A percentile compares a stretch with the other conserved stretches of the same genome.
phyloP scores from a whole-genome alignment of 495 filamentous ascomycete genomes.

The Aspergillus sparsus region DNA sequence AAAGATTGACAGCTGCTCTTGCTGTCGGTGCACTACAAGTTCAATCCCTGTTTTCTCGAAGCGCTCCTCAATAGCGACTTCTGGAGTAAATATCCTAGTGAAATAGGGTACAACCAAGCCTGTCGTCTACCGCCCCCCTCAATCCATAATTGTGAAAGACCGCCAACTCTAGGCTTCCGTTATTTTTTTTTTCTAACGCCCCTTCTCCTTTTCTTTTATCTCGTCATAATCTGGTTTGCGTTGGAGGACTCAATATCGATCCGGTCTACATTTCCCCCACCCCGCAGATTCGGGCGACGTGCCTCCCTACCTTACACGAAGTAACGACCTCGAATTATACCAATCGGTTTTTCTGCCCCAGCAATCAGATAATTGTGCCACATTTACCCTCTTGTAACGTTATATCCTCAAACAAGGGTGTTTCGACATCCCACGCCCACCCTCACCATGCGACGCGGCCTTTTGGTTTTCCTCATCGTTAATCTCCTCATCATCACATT shows the following conservation, averaged over 20 bases:
- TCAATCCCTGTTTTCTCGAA: neutral
- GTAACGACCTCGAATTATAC: slow-evolving; percentile 9
- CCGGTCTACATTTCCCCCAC: neutral
- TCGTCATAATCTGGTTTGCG: neutral
- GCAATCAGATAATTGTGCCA: neutral
- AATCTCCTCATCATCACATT: slow-evolving; percentile 60
- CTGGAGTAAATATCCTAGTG: neutral
- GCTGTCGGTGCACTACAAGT: neutral
- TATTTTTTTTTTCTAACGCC: too few species aligned
- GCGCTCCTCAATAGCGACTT: neutral
- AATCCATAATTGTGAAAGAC: neutral
- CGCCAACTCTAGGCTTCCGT: neutral
- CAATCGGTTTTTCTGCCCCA: slow-evolving; percentile 8
- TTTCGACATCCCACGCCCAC: slow-evolving; percentile 11
- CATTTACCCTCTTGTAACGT: slow-evolving; percentile 2
- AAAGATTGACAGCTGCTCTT: slow-evolving; percentile 15
- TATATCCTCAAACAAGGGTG: slow-evolving; percentile 16
- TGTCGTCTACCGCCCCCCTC: neutral
- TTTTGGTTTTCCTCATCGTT: slow-evolving; percentile 62
- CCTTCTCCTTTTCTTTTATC: neutral
- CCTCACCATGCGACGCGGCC: slow-evolving; percentile 62
- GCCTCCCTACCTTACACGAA: slow-evolving; percentile 8
- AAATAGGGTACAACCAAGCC: neutral
- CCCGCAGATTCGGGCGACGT: neutral
- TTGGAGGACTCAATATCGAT: neutral